Conservation (phyloP, 352 stramenopile species). For the Hyaloperonospora arabidopsidis region DNA sequence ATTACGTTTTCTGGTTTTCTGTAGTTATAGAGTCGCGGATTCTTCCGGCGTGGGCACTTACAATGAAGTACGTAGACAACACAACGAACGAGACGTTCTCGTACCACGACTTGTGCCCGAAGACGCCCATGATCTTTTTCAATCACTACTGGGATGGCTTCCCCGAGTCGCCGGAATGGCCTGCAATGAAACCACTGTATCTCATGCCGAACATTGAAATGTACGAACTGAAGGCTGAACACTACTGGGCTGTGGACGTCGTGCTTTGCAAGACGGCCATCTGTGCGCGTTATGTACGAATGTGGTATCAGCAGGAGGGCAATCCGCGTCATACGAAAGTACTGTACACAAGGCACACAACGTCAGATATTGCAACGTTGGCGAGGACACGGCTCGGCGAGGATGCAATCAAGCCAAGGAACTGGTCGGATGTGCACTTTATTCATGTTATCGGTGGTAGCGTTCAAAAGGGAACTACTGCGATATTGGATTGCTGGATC, state of each 20-base stretch:
- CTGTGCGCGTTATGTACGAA: slow-evolving; percentile 30
- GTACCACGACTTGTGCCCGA: slow-evolving; percentile 53
- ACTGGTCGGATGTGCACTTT: too few relatives aligned
- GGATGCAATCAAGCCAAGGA: too few relatives aligned
- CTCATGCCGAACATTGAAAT: slow-evolving; percentile 53
- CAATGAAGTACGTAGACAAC: slow-evolving; percentile 30
- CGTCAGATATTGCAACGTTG: slow-evolving; percentile 31
- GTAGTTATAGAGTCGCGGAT: slow-evolving; percentile 37
- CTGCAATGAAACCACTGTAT: slow-evolving; percentile 33
- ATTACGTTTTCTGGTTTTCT: background rate
- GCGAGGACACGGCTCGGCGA: slow-evolving; percentile 15
- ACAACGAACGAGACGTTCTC: slow-evolving; percentile 19
- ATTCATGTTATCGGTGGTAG: too few relatives aligned
- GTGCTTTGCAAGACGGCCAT: slow-evolving; percentile 53
- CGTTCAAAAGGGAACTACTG: too few relatives aligned
- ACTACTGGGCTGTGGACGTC: slow-evolving; percentile 40
- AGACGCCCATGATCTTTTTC: slow-evolving; percentile 45
- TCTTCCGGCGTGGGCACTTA: slow-evolving; percentile 42
- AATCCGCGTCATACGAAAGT: slow-evolving; percentile 37
- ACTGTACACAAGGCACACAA: slow-evolving; percentile 42
- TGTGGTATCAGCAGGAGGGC: slow-evolving; percentile 47
- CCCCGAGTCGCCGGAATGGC: slow-evolving; percentile 22
- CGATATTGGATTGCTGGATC: too few relatives aligned
- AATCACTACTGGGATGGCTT: slow-evolving; percentile 50
- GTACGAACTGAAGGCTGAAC: slow-evolving; percentile 36